These are phyloP conservation scores for Lyophyllum decastes DNA, from an alignment of 768 basidiomycete genomes.

Conservation along the genomic window DNA sequence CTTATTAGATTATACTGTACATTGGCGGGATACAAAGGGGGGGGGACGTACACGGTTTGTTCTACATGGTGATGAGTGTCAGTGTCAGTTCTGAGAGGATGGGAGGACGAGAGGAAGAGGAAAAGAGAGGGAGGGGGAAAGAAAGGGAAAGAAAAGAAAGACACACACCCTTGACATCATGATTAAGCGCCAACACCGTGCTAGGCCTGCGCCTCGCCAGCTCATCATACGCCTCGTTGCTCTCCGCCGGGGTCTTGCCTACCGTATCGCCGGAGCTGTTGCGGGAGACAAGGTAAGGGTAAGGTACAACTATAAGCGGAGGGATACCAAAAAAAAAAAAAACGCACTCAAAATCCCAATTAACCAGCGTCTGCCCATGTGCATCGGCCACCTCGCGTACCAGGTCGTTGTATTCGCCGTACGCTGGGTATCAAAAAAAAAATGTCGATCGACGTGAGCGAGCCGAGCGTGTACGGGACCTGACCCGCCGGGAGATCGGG, in stretches of 20 bases:
- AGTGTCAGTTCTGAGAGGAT: no score
- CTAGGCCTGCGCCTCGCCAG: conserved; percentile 23
- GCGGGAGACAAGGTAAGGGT: not conserved
- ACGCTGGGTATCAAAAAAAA: conserved; percentile 25
- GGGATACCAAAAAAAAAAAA: not conserved
- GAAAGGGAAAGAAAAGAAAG: no score
- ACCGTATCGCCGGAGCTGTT: conserved; percentile 36
- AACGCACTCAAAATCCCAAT: conserved; percentile 28
- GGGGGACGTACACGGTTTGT: conserved; percentile 20
- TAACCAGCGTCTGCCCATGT: conserved; percentile 20
- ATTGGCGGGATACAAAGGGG: no score
- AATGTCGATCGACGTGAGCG: no score
- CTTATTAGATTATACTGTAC: no score
- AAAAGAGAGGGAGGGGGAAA: no score
- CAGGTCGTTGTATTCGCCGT: conserved; percentile 40
- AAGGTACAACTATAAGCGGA: no score
- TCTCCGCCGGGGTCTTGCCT: conserved; percentile 28
- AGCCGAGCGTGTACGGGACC: no score
- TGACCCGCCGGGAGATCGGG: no score
- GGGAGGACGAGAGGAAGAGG: no score
- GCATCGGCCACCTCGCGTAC: conserved; percentile 28
- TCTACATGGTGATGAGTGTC: no score
- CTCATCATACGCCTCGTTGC: conserved; percentile 27
- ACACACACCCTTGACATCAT: no score
- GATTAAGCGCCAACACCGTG: conserved; percentile 34